phyloP scores from a whole-genome alignment of 2,329 filamentous ascomycete species.

The Dendrostoma leiphaemia region DNA sequence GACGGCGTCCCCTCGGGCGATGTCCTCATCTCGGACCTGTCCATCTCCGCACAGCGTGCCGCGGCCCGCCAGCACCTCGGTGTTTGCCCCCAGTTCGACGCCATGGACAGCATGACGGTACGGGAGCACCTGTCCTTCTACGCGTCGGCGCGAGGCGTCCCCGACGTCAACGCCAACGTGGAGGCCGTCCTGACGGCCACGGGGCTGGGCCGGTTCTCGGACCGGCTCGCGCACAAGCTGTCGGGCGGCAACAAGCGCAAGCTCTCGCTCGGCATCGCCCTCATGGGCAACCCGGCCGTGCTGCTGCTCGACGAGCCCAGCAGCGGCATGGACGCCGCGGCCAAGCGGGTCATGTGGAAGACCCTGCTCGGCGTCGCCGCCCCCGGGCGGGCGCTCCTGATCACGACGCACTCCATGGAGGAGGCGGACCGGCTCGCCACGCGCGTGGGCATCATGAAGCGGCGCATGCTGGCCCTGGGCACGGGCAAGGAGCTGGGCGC shows the following conservation, averaged over 20 bases:
- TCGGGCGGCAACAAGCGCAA: conserved; percentile 96
- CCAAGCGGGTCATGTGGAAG: conserved; percentile 91
- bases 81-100: conserved; percentile 88
- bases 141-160: conserved; percentile 76
- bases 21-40: conserved; percentile 75
- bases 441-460: conserved; percentile 81
- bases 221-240: conserved; percentile 74
- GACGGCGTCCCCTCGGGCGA: conserved; percentile 49
- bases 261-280: conserved; percentile 79
- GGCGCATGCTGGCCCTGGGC: conserved; percentile 81
- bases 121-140: conserved; percentile 86
- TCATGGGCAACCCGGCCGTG: conserved; percentile 89
- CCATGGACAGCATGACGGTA: conserved; percentile 89
- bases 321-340: conserved; percentile 84
- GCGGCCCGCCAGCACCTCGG: conserved; percentile 75
- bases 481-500: conserved; percentile 69
- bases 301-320: conserved; percentile 87
- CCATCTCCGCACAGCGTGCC: conserved; percentile 69
- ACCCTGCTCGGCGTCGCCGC: conserved; percentile 63
- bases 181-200: conserved; percentile 76
- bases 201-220: conserved; percentile 67
- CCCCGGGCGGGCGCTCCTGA: conserved; percentile 74
- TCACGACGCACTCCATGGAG: conserved; percentile 95
- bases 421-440: conserved; percentile 87
- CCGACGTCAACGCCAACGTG: conserved; percentile 75